Evolutionary conservation across 2,329 filamentous ascomycete species (phyloP).

Genomic region (Pseudomassariella vexata): DNA sequence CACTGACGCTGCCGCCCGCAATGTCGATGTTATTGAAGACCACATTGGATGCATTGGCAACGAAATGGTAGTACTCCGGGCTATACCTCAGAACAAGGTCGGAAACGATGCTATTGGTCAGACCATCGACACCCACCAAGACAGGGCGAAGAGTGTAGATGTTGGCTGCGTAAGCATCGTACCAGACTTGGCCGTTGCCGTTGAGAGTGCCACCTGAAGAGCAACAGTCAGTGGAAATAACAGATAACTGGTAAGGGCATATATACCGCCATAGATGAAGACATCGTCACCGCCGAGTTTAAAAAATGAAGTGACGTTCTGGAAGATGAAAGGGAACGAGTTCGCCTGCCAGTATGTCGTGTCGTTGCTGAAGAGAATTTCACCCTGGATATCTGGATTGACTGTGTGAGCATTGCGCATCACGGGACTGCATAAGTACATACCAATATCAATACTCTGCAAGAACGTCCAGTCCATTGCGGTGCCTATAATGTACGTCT

Average conservation of each 20-base stretch:
- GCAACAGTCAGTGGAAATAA: background rate
- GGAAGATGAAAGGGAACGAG: slow-evolving; percentile 56
- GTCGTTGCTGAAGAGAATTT: slow-evolving; percentile 57
- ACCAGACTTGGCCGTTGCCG: slow-evolving; percentile 54
- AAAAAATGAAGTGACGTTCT: slow-evolving; percentile 63
- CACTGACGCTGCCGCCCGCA: slow-evolving; percentile 43
- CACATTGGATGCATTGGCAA: slow-evolving; percentile 56
- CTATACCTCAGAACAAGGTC: slow-evolving; percentile 54
- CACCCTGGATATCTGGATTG: slow-evolving; percentile 9
- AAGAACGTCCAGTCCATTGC: slow-evolving; percentile 59
- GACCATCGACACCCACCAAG: slow-evolving; percentile 52
- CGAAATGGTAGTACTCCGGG: slow-evolving; percentile 52
- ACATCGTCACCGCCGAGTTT: slow-evolving; percentile 61
- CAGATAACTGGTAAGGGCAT: background rate
- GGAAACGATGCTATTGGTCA: slow-evolving; percentile 49
- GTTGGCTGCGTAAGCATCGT: slow-evolving; percentile 53
- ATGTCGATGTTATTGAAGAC: slow-evolving; percentile 59
- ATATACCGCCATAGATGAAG: slow-evolving; percentile 55
- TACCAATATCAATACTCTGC: slow-evolving; percentile 48
- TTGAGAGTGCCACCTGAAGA: slow-evolving; percentile 15
- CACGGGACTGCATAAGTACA: slow-evolving; percentile 33
- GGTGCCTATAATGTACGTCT: slow-evolving; percentile 55
- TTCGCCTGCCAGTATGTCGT: slow-evolving; percentile 62
- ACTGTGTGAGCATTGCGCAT: too few species aligned
- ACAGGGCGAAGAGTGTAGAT: slow-evolving; percentile 55